Conservation (phyloP, 2,329 filamentous ascomycete genomes). For the Arthroderma sp. region DNA sequence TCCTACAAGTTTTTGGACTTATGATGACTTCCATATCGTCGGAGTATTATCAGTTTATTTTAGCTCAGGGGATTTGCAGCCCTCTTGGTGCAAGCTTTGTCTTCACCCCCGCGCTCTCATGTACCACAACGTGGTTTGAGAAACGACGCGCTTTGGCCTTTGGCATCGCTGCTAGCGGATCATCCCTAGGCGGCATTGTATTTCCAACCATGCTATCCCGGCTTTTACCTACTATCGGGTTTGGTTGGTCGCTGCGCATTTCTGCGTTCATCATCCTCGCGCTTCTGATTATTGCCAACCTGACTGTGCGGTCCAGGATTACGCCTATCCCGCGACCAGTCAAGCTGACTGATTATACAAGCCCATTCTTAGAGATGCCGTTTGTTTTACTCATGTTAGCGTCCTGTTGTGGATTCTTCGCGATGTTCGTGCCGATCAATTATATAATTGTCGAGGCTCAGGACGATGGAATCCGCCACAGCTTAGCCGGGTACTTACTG, state of each 20-base stretch:
- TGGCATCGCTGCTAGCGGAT: constrained; percentile 42
- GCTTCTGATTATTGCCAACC: constrained; percentile 39
- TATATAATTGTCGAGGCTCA: constrained; percentile 37
- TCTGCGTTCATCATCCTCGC: constrained; percentile 49
- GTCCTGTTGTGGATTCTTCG: constrained; percentile 44
- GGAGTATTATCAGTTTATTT: constrained; percentile 45
- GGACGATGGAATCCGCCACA: constrained; percentile 34
- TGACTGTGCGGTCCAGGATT: constrained; percentile 39
- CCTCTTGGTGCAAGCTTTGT: constrained; percentile 38
- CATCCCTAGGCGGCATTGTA: constrained; percentile 45
- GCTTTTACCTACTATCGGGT: constrained; percentile 41
- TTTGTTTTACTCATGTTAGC: constrained; percentile 33
- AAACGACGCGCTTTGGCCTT: constrained; percentile 40
- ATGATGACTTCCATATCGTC: constrained; percentile 45
- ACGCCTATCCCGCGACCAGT: constrained; percentile 13
- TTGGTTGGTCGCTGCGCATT: constrained; percentile 46
- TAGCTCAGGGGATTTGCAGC: constrained; percentile 42
- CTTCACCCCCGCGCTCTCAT: constrained; percentile 33
- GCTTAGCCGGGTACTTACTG: constrained; percentile 40
- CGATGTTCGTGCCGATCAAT: constrained; percentile 47
- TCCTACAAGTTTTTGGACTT: constrained; percentile 44
- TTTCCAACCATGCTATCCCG: constrained; percentile 49
- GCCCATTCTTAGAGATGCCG: constrained; percentile 34
- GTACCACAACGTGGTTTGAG: constrained; percentile 40
- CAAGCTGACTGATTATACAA: constrained; percentile 1